Evolutionary conservation across 306 rosid species (phyloP), one percentile per base, ranked within the genome.

Genomic region (Citrullus mucosospermus): DNA sequence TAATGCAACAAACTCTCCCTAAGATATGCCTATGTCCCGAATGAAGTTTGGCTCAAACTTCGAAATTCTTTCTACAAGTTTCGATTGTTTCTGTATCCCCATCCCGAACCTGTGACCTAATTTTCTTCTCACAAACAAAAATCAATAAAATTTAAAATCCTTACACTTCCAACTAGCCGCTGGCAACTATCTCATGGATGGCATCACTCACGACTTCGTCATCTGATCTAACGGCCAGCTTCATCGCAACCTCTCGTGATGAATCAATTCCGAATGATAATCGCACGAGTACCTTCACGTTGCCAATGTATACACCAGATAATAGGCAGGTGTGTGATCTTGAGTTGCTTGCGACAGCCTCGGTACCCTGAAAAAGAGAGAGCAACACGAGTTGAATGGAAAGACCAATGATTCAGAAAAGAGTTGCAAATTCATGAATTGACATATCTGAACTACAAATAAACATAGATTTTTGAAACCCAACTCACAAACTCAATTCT

Each of bases 211-310:
- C 93, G 3, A 79, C 60, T 78, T 79, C 97, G 60, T 91, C 97
- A 28, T 90, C 93, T 0, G 99, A 92, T 86, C 97, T 88, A 36
- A 90, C 99, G 0, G 93, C 79, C 82, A 95, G 90, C 87, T 92
- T 95, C 97, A 92, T 92, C 0, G 99, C 97, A 66, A 95, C 99
- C 77, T 95, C 97, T 86, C 86, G 92, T 20, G 97, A 85, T 78
- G 93, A 91, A 79, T 95, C 97, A 20, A 92, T 88, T 43, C 99
- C 97, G 41, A 95, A 88, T 6, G 97, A 91, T 84, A 95, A 82
- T 65, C 97, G 85, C 71, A 88, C 97, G 7, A 95, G 93, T 70
- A 95, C 97, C 89, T 82, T 95, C 83, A 87, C 92, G 32, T 85
- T 89, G 54, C 97, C 97, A 18, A 88, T 86, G 85, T 86, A 95